These are phyloP conservation scores for Neurospora terricola DNA, from an alignment of 495 filamentous ascomycete species.

Conservation along the genomic window DNA sequence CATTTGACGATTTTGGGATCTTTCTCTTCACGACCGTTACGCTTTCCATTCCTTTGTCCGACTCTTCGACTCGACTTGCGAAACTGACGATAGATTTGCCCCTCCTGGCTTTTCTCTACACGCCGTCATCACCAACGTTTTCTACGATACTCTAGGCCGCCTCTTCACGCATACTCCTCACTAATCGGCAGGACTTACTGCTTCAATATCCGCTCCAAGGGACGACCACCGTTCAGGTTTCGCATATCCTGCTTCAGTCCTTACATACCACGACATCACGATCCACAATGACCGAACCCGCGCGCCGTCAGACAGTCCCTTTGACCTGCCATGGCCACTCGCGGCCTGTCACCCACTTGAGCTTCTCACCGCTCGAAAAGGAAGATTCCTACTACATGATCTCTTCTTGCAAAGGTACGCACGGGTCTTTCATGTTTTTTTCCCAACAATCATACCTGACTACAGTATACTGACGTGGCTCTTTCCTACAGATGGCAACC, in stretches of 20 bases:
- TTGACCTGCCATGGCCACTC: constrained; percentile 97
- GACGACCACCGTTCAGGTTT: neutral
- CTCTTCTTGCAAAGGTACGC: constrained; percentile 91
- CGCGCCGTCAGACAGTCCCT: constrained; percentile 57
- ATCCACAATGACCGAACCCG: constrained; percentile 34
- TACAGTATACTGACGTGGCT: constrained; percentile 1
- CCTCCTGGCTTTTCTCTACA: neutral
- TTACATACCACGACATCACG: neutral
- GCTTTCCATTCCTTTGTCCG: constrained; percentile 11
- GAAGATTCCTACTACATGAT: constrained; percentile 88
- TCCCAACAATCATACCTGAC: neutral
- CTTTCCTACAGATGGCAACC: constrained; percentile 67
- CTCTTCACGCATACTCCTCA: neutral
- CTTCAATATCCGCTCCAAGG: neutral
- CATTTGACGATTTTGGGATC: constrained; percentile 6
- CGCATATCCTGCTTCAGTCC: neutral
- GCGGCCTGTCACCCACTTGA: constrained; percentile 87
- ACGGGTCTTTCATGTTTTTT: neutral
- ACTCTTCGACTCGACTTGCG: neutral
- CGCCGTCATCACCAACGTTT: neutral
- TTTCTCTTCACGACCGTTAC: constrained; percentile 19
- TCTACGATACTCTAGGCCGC: neutral
- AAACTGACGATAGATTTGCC: neutral
- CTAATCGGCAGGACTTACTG: neutral
- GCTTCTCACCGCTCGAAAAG: constrained; percentile 75